These are phyloP conservation scores for Scheffersomyces lignicola DNA, from an alignment of 1,139 yeast species.

Conservation along the genomic window DNA sequence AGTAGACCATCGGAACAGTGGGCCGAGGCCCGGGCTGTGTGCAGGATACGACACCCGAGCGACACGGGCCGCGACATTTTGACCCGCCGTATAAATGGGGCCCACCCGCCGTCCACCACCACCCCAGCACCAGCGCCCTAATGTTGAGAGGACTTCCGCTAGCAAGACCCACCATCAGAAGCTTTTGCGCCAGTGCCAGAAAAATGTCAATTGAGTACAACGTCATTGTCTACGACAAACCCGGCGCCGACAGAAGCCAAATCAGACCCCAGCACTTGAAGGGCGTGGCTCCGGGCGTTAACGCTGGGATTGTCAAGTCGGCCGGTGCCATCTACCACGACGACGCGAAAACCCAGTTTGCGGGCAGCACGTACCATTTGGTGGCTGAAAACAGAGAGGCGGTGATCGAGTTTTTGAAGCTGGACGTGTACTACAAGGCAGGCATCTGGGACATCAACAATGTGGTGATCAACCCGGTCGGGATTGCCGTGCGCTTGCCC, in stretches of 20 bases:
- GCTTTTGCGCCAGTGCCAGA: slow-evolving; percentile 5
- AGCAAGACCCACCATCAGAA: slow-evolving; percentile 3
- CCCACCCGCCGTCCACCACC: not conserved
- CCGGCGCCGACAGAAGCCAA: slow-evolving; percentile 56
- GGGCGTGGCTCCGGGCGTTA: slow-evolving; percentile 50
- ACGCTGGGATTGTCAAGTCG: slow-evolving; percentile 55
- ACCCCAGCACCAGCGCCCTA: not conserved
- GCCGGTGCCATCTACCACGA: slow-evolving; percentile 67
- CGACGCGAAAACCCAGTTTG: slow-evolving; percentile 54
- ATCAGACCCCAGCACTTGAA: slow-evolving; percentile 62
- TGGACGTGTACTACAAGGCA: slow-evolving; percentile 60
- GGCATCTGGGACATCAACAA: slow-evolving; percentile 79
- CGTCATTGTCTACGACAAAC: slow-evolving; percentile 72
- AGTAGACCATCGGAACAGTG: no score
- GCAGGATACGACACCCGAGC: no score
- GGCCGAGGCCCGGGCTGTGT: no score
- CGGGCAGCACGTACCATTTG: slow-evolving; percentile 68
- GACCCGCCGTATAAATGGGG: no score
- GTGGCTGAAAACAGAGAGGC: slow-evolving; percentile 65
- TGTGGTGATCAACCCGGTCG: slow-evolving; percentile 57
- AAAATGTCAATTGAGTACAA: slow-evolving; percentile 52
- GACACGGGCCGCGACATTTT: no score
- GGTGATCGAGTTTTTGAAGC: slow-evolving; percentile 59
- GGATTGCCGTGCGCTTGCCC: slow-evolving; percentile 36
- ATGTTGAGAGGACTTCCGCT: not conserved